Evolutionary conservation across 805 yeast species (phyloP), one percentile per base, ranked within the genome.

Genomic region (Barnettozyma salicaria): DNA sequence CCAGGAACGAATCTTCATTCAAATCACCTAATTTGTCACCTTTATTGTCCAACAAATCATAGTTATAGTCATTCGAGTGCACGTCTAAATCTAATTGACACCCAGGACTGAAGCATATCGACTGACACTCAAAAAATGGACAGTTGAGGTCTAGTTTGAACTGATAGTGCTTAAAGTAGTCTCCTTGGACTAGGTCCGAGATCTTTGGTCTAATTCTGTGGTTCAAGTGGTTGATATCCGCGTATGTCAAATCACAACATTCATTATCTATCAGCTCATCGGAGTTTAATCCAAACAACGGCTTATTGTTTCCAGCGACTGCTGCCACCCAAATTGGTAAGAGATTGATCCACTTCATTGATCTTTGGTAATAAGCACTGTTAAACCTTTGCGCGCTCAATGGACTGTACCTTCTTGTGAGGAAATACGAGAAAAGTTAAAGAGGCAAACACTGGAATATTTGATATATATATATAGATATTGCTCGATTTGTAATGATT

Each of bases 61-160:
- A 51, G 32, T 54, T 44, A 28, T 51, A 51, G 24, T 49, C 55
- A 27, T 43, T 33, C 3, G 55, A 42, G 31, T 53, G 59, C 16
- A 54, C 56, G 30, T 54, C 59, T n/a, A 54, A 34, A 36, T 54
- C 59, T 5, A 54, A 35, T 28, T 49, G 54, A 29, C 59, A 54
- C 7, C 48, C 52, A 12, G 56, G 56, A 28, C 54, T 50, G 36
- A 54, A 54, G 30, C 59, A 54, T 30, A 54, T 53, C 4, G 56
- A 52, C 68, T 76, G 49, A 79, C 87, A 47, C 76, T 76, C 88
- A 86, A 84, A 58, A 83, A 88, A 54, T 19, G 95, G 90, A 59
- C 99, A 54, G 59, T 78, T 86, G 40, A 92, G 67, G 53, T 92
- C 88, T 38, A 92, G 71, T 56, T 87, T 80, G 67, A 86, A 92